Evolutionary conservation across 2,329 filamentous ascomycete genomes (phyloP).

Genomic region (Alternaria gaisen): DNA sequence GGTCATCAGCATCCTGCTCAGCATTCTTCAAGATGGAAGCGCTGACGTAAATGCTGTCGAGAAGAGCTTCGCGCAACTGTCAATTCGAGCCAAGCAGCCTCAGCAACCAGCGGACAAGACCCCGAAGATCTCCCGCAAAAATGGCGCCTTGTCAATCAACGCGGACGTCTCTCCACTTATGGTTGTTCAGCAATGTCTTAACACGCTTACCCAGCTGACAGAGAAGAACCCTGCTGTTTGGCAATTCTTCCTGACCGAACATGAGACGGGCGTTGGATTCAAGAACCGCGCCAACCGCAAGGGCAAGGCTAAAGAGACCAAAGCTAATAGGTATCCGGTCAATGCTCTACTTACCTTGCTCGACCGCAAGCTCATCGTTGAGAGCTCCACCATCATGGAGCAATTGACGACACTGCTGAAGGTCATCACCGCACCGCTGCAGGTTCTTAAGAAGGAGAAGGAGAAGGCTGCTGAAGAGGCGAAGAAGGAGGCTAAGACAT

Average conservation of each 20-base stretch:
- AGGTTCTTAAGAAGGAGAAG: conserved; percentile 84
- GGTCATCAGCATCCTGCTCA: conserved; percentile 89
- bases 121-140: conserved; percentile 80
- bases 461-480: conserved; percentile 66
- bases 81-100: conserved; percentile 85
- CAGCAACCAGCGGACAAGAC: conserved; percentile 73
- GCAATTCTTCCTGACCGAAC: conserved; percentile 92
- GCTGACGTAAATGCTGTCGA: conserved; percentile 93
- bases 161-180: conserved; percentile 92
- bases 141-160: conserved; percentile 71
- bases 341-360: conserved; percentile 89
- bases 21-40: conserved; percentile 95
- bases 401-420: conserved; percentile 86
- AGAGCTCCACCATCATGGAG: conserved; percentile 97
- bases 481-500: conserved; percentile 41
- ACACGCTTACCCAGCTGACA: conserved; percentile 83
- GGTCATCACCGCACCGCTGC: conserved; percentile 86
- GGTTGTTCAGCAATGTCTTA: conserved; percentile 94
- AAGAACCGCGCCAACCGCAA: conserved; percentile 83
- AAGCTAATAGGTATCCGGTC: conserved; percentile 85
- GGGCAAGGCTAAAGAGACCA: conserved; percentile 86
- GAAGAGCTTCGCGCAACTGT: conserved; percentile 92
- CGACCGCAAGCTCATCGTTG: conserved; percentile 94
- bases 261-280: conserved; percentile 79
- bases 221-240: conserved; percentile 86